Base-by-base conservation (phyloP, 768 basidiomycete genomes). In the Coprinopsis cinerea region DNA sequence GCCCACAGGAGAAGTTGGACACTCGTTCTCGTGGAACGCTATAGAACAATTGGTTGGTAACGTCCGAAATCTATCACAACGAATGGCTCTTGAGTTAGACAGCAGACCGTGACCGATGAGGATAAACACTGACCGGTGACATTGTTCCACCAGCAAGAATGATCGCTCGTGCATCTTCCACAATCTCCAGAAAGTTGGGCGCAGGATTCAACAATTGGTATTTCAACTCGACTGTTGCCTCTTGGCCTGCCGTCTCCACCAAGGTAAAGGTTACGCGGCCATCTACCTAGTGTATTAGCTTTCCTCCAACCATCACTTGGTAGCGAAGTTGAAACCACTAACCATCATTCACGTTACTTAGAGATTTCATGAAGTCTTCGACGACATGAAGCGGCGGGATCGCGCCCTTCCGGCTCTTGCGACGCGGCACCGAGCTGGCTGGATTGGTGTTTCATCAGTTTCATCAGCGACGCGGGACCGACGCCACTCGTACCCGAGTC, bases 61-160 rank as follows among this genome's bases (percentile, higher is more conserved):
- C 80, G 63, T 96, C 93, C n/a, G 85, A 82, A 44, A 95, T 87
- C 93, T 96, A 58, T 3, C 44, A 48, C 20, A n/a, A 32, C 44
- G 23, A 18, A n/a, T 44, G 15, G 44, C n/a, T 49, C 6, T 22
- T 32, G 6, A 48, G 13, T 15, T 2, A 26, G 47, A 41, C 32
- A 37, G 24, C 25, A 23, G n/a, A n/a, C n/a, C n/a, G n/a, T n/a
- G n/a, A n/a, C n/a, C 48, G 41, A 40, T 14, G 11, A 18, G n/a
- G 15, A 49, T 39, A 58, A 30, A 13, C n/a, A 46, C 68, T 47
- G 68, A 96, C 92, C n/a, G 95, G 95, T 5, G 92, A 92, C 96
- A 99, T 97, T 0, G 95, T 99, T 3, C 95, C 95, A 7, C 95
- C 95, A 6, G 96, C 95, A 32, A 99, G 72, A 24, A 98, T 69